Evolutionary conservation across 2,329 filamentous ascomycete genomes (phyloP).

Genomic region (Fusarium chuoi): DNA sequence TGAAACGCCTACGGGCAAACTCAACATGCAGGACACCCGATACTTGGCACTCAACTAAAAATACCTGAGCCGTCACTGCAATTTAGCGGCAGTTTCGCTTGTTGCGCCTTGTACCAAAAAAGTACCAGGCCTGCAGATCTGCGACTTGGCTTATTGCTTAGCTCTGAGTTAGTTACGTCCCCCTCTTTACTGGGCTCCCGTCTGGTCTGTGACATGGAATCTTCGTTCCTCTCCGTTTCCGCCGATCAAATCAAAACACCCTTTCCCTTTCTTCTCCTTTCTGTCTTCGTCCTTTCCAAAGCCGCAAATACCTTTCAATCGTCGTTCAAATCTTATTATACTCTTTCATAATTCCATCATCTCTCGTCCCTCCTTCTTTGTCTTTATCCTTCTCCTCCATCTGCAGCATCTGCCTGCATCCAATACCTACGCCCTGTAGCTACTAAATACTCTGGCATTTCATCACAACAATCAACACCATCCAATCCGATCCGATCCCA

Average conservation of each 20-base stretch:
- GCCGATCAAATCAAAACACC: constrained; percentile 37
- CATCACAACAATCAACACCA: constrained; percentile 24
- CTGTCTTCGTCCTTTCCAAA: neutral
- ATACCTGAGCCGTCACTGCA: constrained; percentile 13
- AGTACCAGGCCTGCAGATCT: constrained; percentile 40
- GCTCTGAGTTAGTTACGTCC: constrained; percentile 13
- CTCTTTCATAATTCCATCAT: constrained; percentile 5
- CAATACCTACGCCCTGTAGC: neutral
- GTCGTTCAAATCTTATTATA: constrained; percentile 14
- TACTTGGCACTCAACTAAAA: constrained; percentile 15
- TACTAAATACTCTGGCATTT: neutral
- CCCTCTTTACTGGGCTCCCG: neutral
- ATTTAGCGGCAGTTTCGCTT: constrained; percentile 2
- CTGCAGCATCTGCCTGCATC: neutral
- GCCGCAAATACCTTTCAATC: constrained; percentile 19
- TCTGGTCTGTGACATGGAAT: constrained; percentile 30
- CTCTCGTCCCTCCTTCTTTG: neutral
- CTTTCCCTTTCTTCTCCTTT: constrained; percentile 10
- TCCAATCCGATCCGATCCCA: constrained; percentile 9
- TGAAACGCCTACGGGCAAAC: constrained; percentile 28
- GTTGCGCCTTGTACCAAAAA: constrained; percentile 10
- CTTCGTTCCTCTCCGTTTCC: constrained; percentile 26
- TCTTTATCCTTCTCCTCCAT: neutral
- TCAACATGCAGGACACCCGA: constrained; percentile 17
- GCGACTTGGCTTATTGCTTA: constrained; percentile 44